Base-by-base conservation (phyloP, 2,329 filamentous ascomycete genomes). In the Pestalotiopsis sp. region DNA sequence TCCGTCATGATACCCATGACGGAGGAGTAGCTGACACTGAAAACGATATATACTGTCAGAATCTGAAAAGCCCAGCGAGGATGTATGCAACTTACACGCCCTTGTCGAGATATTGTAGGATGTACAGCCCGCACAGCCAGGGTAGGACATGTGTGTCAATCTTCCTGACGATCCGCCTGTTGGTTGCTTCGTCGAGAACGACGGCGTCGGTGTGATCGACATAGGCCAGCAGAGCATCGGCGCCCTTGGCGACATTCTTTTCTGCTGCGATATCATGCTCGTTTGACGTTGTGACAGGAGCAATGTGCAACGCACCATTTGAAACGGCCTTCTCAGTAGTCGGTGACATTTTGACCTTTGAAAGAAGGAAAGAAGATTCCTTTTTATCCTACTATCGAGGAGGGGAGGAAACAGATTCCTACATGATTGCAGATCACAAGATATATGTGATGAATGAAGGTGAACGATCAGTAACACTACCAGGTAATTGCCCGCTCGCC, bases 1-100 rank as follows among this genome's bases (percentile, higher is more conserved):
- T n/a, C 83, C 82, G 73, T 87, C 89, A 66, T 88, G 78, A 66
- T 66, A 25, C 63, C 63, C 63, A 66, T 66, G 20, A 66, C 63
- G n/a, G 63, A 66, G 31, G 63, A 56, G 23, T 66, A 66, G 63
- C 63, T 66, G 27, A 66, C 39, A 2, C 63, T 66, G 20, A 7
- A 13, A 27, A 13, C 2, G 14, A 49, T 31, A 1, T n/a, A 5
- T 17, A 12, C 20, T 4, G 52, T 39, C 63, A 65, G 41, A 52
- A 25, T 52, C 11, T 4, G 12, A 36, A 31, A 31, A 31, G 27
- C 27, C 6, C 27, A 9, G 27, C 1, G 27, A 31, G 27, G 27
- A 6, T n/a, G 13, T 36, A 11, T n/a, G 31, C 5, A n/a, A 66
- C 63, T 57, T 57, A 66, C 63, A 66, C 63, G 20, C 63, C 63